Evolutionary conservation across 495 filamentous ascomycete genomes (phyloP), one percentile per base, ranked within the genome.

Genomic region (Aspergillus egyptiacus): DNA sequence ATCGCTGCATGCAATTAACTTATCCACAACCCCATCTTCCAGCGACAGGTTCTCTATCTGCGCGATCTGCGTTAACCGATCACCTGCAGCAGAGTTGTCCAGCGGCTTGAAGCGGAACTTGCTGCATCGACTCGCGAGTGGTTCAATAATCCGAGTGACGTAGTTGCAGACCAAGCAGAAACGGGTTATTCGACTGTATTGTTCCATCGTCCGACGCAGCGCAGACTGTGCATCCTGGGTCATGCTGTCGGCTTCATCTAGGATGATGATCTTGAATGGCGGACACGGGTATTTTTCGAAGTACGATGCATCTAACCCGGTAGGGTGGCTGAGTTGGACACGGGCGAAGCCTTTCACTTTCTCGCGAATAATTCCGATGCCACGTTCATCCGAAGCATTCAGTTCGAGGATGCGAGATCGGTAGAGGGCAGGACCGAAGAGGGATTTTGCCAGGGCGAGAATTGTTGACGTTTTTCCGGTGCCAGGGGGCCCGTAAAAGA

Each of bases 161-260:
- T 97, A 99, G 69, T 99, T 99, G 70, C 93, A 99, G 32, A 97
- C 90, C 10, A 99, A 74, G 65, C 94, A 97, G 68, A 99, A 99
- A 18, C 93, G 76, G 5, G 93, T 99, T 61, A 97, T 96, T 61
- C 87, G 89, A 67, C 80, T 86, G 67, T 97, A 97, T 43, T 88
- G 93, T 73, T 98, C 93, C 93, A 98, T 98, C 6, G 93, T 97
- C 31, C 93, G 79, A 48, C 93, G 75, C 33, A 98, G 76, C 4
- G 93, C 93, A 38, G 82, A 84, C 74, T 98, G 93, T 34, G 93
- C 93, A 66, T 98, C 93, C 67, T 97, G 94, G 28, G 94, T 98
- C 93, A 98, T 97, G 62, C 83, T 88, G 65, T 98, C 93, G 40
- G 93, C 93, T 70, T 98, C 93, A 68, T 98, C 93, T 27, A 98